Conservation (phyloP, 1,139 yeast genomes). For the Suhomyces bokatorum region DNA sequence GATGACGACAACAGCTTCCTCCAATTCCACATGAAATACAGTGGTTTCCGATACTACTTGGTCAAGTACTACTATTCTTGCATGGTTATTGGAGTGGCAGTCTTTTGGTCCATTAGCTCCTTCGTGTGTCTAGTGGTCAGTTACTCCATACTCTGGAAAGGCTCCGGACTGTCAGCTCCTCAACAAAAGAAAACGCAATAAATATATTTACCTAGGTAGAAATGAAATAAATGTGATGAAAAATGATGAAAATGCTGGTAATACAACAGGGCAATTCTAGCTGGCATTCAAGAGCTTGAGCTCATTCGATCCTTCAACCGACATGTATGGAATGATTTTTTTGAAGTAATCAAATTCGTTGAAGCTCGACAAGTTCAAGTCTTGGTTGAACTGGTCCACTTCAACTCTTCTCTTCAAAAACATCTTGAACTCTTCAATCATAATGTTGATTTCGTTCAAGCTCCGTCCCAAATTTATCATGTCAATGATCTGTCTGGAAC, state of each 20-base stretch:
- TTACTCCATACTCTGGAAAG: constrained; percentile 16
- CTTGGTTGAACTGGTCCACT: constrained; percentile 33
- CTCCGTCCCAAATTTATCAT: constrained; percentile 54
- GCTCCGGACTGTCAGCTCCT: background rate
- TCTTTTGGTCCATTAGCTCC: constrained; percentile 50
- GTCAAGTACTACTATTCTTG: constrained; percentile 48
- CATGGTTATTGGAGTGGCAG: constrained; percentile 49
- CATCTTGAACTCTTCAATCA: constrained; percentile 59
- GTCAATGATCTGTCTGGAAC: constrained; percentile 11
- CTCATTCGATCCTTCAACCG: constrained; percentile 42
- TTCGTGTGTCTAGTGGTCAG: constrained; percentile 30
- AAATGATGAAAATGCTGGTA: background rate
- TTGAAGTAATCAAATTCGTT: constrained; percentile 40
- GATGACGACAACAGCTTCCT: constrained; percentile 15
- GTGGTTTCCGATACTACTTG: constrained; percentile 59
- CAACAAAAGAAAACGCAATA: background rate
- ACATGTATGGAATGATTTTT: constrained; percentile 42
- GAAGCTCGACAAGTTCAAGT: constrained; percentile 16
- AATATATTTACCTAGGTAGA: background rate
- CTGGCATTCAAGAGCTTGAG: constrained; percentile 43
- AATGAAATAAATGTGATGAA: background rate
- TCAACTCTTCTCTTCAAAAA: constrained; percentile 47
- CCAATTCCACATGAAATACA: constrained; percentile 13
- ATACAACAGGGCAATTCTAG: constrained; percentile 5
- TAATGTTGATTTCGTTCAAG: constrained; percentile 62